Base-by-base conservation (phyloP, 257 asterid species). In the Nicotiana tomentosiformis region DNA sequence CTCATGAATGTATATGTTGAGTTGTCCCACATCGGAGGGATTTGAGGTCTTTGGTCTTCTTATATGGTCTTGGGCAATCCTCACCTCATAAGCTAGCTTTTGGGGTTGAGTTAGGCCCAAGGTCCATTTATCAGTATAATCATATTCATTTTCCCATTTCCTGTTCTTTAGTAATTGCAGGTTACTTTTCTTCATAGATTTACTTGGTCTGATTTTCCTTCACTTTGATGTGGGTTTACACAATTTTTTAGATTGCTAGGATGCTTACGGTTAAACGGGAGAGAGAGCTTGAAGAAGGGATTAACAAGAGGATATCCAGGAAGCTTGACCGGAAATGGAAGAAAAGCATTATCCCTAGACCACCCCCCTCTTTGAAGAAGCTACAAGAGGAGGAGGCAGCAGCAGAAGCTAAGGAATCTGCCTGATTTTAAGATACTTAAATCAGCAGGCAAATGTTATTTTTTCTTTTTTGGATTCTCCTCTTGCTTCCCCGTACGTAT, bases 231-330 rank as follows among this genome's bases (percentile, higher is more conserved):
- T 69, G 30, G 61, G 10, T 55, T 56, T 66, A 12, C 43, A 49
- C n/a, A 15, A 81, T 66, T 43, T 64, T 80, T 69, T 70, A 96
- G 98, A 77, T 94, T 49, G 98, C 99, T 30, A 92, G 97, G 3
- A 96, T 96, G 97, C 90, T 94, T 49, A 93, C 99, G n/a, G 91
- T 96, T 16, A 94, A 90, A 90, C 90, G 98, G 90, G 97, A 95
- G 88, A 91, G 98, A 84, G 99, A 96, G 89, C 32, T 96, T 84
- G 98, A 93, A 81, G 97, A 96, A 84, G 99, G 99, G 84, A 91
- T 94, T 82, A 89, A 87, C 89, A 93, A 90, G 90, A 93, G 98
- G 86, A 67, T 92, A 83, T 96, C 98, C 14, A 92, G 99, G 90
- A 96, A 96, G 86, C 96, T 96, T 16, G 97, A 93, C 87, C 85